Conservation (phyloP, 1,139 yeast species). For the Geotrichum fermentans region DNA sequence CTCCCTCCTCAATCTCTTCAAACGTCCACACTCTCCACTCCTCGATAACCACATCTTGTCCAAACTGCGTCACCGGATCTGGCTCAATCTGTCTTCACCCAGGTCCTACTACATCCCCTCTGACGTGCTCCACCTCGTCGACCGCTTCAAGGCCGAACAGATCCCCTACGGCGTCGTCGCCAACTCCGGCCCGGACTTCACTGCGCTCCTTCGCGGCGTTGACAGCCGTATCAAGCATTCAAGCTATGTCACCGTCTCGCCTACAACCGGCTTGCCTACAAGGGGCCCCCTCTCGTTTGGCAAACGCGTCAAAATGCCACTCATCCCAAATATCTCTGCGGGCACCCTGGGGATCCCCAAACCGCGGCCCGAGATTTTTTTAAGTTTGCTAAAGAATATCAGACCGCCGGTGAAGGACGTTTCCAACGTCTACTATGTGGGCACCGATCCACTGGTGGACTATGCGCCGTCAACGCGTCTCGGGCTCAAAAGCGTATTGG, state of each 20-base stretch:
- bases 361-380: constrained; percentile 22
- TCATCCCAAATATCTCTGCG: constrained; percentile 25
- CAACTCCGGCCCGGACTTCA: constrained; percentile 29
- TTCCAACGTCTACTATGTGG: constrained; percentile 23
- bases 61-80: constrained; percentile 12
- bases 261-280: constrained; percentile 5
- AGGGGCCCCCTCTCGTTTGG: background rate
- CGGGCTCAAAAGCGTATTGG: constrained; percentile 20
- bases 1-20: background rate
- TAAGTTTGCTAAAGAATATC: constrained; percentile 12
- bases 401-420: constrained; percentile 1
- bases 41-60: background rate
- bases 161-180: constrained; percentile 34
- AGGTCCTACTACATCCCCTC: constrained; percentile 24
- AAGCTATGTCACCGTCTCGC: constrained; percentile 1
- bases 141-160: constrained; percentile 18
- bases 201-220: constrained; percentile 16
- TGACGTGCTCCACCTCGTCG: constrained; percentile 22
- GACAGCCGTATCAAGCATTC: constrained; percentile 8
- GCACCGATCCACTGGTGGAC: constrained; percentile 22
- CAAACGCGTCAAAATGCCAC: background rate
- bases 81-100: constrained; percentile 21
- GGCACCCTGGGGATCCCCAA: constrained; percentile 25
- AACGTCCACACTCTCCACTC: background rate
- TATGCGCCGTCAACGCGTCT: constrained; percentile 16